A percentile compares a stretch with the other conserved stretches of the same genome.
These are phyloP conservation scores for Diplocarpon rosae DNA, from an alignment of 2,329 filamentous ascomycete genomes.

Conservation along the genomic window DNA sequence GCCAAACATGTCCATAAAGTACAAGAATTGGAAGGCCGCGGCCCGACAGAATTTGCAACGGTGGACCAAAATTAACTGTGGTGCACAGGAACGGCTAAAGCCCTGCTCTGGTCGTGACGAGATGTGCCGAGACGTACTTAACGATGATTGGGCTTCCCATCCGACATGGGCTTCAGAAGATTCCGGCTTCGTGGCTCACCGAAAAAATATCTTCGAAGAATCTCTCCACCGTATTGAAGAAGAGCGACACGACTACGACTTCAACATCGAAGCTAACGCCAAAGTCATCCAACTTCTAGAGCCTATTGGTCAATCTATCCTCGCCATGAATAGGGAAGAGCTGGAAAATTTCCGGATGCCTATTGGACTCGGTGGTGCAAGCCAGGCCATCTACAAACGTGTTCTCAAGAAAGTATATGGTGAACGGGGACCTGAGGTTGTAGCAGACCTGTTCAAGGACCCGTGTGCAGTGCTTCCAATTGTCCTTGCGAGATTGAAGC, in stretches of 20 bases:
- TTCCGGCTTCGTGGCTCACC: slow-evolving; percentile 91
- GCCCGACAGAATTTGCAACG: not conserved
- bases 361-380: slow-evolving; percentile 77
- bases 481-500: slow-evolving; percentile 78
- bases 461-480: slow-evolving; percentile 85
- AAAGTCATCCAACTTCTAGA: slow-evolving; percentile 95
- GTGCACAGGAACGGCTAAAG: slow-evolving; percentile 63
- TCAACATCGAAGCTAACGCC: slow-evolving; percentile 89
- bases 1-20: not conserved
- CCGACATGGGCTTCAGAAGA: slow-evolving; percentile 98
- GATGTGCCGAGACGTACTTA: slow-evolving; percentile 84
- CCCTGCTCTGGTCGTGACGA: slow-evolving; percentile 90
- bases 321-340: slow-evolving; percentile 65
- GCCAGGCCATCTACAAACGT: slow-evolving; percentile 91
- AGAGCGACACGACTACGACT: slow-evolving; percentile 96
- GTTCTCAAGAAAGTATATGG: slow-evolving; percentile 98
- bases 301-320: slow-evolving; percentile 83
- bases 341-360: slow-evolving; percentile 68
- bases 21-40: not conserved
- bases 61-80: slow-evolving; percentile 1
- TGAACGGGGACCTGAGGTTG: slow-evolving; percentile 73
- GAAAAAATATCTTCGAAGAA: slow-evolving; percentile 93
- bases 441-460: slow-evolving; percentile 73
- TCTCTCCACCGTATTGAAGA: slow-evolving; percentile 93
- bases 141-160: slow-evolving; percentile 97